phyloP scores from a whole-genome alignment of 805 yeast genomes.

The Starmerella asiatica region DNA sequence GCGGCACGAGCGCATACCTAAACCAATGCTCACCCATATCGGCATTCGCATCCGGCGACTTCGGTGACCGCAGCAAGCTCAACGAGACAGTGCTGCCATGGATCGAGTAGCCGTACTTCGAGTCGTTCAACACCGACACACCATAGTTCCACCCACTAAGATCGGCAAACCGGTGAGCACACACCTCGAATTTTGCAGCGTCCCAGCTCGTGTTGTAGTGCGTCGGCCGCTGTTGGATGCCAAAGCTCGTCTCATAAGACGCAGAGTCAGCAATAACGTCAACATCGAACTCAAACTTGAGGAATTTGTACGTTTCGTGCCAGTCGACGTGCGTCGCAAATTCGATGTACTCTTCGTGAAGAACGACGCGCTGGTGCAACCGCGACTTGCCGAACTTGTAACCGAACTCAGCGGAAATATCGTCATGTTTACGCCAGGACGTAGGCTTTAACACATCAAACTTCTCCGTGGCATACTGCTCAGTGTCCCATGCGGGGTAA shows the following conservation, averaged over 20 bases:
- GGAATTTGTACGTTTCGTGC: slow-evolving; percentile 77
- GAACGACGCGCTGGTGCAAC: slow-evolving; percentile 15
- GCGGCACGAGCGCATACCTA: slow-evolving; percentile 77
- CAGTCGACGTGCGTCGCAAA: slow-evolving; percentile 53
- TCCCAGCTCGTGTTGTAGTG: slow-evolving; percentile 95
- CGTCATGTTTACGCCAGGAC: slow-evolving; percentile 10
- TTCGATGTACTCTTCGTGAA: slow-evolving; percentile 31
- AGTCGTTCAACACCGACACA: slow-evolving; percentile 67
- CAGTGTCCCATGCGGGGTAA: slow-evolving; percentile 98
- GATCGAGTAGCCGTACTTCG: slow-evolving; percentile 82
- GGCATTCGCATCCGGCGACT: slow-evolving; percentile 87
- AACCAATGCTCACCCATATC: slow-evolving; percentile 84
- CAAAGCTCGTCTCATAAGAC: slow-evolving; percentile 87
- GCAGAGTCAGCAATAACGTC: slow-evolving; percentile 65
- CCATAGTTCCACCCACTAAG: slow-evolving; percentile 79
- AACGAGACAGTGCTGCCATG: slow-evolving; percentile 88
- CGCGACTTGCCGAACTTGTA: slow-evolving; percentile 15
- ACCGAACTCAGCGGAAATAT: slow-evolving; percentile 5
- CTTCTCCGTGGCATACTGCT: slow-evolving; percentile 69
- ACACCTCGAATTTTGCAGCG: slow-evolving; percentile 88
- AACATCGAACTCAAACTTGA: slow-evolving; percentile 92
- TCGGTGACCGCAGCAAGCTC: slow-evolving; percentile 77
- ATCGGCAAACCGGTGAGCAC: slow-evolving; percentile 89
- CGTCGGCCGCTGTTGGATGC: slow-evolving; percentile 81
- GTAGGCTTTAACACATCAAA: slow-evolving; percentile 34